Conservation (phyloP, 352 stramenopile genomes). For the Nothophytophthora sp. region DNA sequence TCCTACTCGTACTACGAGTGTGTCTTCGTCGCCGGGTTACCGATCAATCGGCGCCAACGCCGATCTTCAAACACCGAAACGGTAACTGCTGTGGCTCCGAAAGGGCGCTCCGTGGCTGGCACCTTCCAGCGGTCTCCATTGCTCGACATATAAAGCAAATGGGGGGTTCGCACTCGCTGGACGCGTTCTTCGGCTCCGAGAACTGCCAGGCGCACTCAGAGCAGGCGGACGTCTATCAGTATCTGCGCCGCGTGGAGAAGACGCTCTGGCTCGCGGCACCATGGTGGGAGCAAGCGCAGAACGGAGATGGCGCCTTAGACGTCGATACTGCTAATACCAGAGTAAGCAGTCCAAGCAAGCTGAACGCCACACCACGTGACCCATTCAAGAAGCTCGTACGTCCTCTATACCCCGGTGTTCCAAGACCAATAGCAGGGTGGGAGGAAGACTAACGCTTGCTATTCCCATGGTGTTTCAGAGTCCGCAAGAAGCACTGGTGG, state of each 20-base stretch:
- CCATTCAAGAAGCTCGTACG: slow-evolving; percentile 24
- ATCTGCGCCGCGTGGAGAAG: slow-evolving; percentile 45
- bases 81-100: too few relatives aligned
- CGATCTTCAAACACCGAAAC: too few relatives aligned
- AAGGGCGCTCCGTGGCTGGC: too few relatives aligned
- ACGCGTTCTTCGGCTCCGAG: slow-evolving; percentile 43
- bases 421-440: neutral
- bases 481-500: slow-evolving; percentile 40
- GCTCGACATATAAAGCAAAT: too few relatives aligned
- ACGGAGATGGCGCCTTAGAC: neutral
- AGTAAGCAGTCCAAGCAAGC: slow-evolving; percentile 6
- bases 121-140: too few relatives aligned
- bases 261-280: slow-evolving; percentile 39
- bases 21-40: too few relatives aligned
- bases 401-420: neutral
- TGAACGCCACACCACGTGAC: slow-evolving; percentile 9
- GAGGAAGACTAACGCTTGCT: neutral
- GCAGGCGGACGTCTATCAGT: slow-evolving; percentile 41
- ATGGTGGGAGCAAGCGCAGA: slow-evolving; percentile 26
- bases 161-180: slow-evolving; percentile 51
- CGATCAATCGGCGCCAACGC: too few relatives aligned
- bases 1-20: too few relatives aligned
- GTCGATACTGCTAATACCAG: neutral
- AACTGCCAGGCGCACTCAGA: slow-evolving; percentile 30
- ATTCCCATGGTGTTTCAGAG: slow-evolving; percentile 23